phyloP scores from a whole-genome alignment of 2,329 filamentous ascomycete species.

The Nemania serpens region DNA sequence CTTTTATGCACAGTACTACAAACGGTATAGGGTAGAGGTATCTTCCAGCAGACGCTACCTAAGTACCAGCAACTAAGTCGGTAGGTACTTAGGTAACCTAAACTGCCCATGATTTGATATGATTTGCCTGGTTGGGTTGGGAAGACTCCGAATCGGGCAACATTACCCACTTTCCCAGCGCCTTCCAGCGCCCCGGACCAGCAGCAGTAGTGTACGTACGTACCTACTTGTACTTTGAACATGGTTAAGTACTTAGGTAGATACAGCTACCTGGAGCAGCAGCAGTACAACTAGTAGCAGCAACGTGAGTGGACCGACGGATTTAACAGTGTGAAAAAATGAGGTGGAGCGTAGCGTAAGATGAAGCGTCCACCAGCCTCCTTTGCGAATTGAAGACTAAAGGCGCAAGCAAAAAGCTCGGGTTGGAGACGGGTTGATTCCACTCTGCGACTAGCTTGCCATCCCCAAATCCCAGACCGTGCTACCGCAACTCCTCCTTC shows the following conservation, averaged over 20 bases:
- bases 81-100: neutral
- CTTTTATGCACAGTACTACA: neutral
- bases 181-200: constrained; percentile 21
- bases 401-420: constrained; percentile 20
- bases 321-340: constrained; percentile 15
- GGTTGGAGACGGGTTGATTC: constrained; percentile 20
- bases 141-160: constrained; percentile 14
- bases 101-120: neutral
- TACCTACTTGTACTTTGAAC: neutral
- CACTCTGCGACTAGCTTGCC: constrained; percentile 1
- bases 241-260: too few species aligned
- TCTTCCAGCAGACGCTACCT: too few species aligned
- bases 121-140: constrained; percentile 16
- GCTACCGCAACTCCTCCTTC: too few species aligned
- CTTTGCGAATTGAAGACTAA: neutral
- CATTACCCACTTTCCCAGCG: constrained; percentile 17
- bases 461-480: too few species aligned
- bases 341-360: too few species aligned
- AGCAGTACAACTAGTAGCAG: too few species aligned
- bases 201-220: neutral
- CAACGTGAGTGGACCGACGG: too few species aligned
- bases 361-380: neutral
- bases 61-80: too few species aligned
- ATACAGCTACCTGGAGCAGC: too few species aligned
- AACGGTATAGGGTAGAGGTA: too few species aligned